A percentile compares a stretch with the other conserved stretches of the same genome.
Evolutionary conservation across 805 yeast species (phyloP).

Genomic region (Ogataea neopini): DNA sequence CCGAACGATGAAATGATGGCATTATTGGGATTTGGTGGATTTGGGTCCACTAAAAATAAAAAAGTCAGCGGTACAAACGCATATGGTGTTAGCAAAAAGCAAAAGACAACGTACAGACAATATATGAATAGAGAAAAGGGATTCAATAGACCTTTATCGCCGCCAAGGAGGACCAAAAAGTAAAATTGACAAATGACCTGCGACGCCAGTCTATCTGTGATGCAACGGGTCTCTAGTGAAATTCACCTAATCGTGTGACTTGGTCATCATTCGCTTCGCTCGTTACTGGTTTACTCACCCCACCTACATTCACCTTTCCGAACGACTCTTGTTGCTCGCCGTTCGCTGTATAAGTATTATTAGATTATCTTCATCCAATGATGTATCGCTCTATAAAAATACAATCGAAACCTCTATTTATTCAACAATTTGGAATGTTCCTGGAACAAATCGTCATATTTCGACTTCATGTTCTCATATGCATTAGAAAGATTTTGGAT

Average conservation of each 20-base stretch:
- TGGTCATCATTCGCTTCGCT: too few species aligned
- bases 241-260: too few species aligned
- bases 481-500: conserved; percentile 55
- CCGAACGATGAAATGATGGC: conserved; percentile 37
- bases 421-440: conserved; percentile 47
- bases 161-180: conserved; percentile 34
- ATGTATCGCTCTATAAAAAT: conserved; percentile 7
- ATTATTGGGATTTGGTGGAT: conserved; percentile 60
- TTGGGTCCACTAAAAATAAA: conserved; percentile 56
- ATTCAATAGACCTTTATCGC: conserved; percentile 56
- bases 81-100: conserved; percentile 41
- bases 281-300: too few species aligned
- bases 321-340: too few species aligned
- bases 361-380: neutral
- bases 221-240: too few species aligned
- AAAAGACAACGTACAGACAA: conserved; percentile 52
- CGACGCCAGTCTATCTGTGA: too few species aligned
- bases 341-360: neutral
- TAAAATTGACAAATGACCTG: too few species aligned
- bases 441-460: conserved; percentile 58
- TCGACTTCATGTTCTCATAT: conserved; percentile 55
- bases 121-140: conserved; percentile 61
- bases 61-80: conserved; percentile 52
- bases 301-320: too few species aligned
- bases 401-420: neutral